Evolutionary conservation across 2,329 filamentous ascomycete species (phyloP), one percentile per base, ranked within the genome.

Genomic region (Fusarium sp.): DNA sequence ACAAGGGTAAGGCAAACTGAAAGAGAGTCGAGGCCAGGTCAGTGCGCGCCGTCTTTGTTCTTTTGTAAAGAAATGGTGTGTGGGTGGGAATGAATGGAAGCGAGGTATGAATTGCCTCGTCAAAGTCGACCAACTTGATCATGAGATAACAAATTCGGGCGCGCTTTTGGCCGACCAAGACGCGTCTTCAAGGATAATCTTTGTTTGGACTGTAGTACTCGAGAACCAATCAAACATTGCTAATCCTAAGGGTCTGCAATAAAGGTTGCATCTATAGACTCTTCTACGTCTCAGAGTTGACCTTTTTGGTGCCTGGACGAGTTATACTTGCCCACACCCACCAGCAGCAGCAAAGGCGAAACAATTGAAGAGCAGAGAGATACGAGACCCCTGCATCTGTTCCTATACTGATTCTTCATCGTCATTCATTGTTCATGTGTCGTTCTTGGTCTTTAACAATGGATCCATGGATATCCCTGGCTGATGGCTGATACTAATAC

Each of bases 131-230:
- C 50, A 32, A 32, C 13, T 20, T 30, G 14, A 41, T 53, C 23
- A 38, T 30, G 15, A 58, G 41, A 46, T 20, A 46, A 17, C 50
- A 57, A 55, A 23, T 53, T 50, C 57, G 49, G 67, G 67, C 67
- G 64, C 73, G 69, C 49, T 61, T 69, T 61, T 49, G 46, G 40
- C 23, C 11, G 26, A 46, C 42, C 59, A 53, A 49, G 57, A 70
- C 73, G 66, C 66, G 73, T 55, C 57, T 65, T 41, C 23, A 32
- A 42, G 55, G 40, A 35, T 52, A 44, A 44, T 48, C 32, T 53
- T 70, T 74, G 66, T 75, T 77, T 77, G 67, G 69, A 67, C 71
- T 69, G 54, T 32, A 56, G 53, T 66, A 42, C 48, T 48, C 59
- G 32, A 15, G 20, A 55, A 35, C 76, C 76, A 78, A 78, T 78